Evolutionary conservation across 805 yeast genomes (phyloP).

Genomic region (Grigorovia yakushimaensis): DNA sequence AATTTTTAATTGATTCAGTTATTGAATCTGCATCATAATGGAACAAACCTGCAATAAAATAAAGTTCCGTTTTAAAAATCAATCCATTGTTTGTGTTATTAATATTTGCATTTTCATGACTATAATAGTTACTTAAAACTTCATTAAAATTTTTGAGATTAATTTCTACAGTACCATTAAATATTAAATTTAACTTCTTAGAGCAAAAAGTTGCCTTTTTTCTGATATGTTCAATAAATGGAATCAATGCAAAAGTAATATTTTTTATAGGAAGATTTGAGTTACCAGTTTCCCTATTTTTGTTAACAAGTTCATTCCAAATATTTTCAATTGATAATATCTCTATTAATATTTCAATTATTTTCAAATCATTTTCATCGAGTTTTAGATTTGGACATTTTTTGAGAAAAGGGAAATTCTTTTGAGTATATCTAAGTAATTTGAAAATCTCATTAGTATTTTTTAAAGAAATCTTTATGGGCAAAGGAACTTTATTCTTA

Average conservation of each 20-base stretch:
- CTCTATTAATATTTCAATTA: background rate
- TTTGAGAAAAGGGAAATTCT: background rate
- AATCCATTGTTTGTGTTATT: too few relatives aligned
- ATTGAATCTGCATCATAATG: background rate
- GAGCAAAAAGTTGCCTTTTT: background rate
- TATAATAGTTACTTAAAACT: too few relatives aligned
- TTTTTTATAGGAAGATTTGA: background rate
- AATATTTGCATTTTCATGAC: too few relatives aligned
- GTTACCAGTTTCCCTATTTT: too few relatives aligned
- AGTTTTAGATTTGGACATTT: background rate
- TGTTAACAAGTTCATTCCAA: background rate
- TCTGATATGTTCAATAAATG: background rate
- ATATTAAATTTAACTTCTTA: background rate
- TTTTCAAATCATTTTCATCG: background rate
- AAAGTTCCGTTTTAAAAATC: background rate
- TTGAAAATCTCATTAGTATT: too few relatives aligned
- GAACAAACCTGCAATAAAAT: background rate
- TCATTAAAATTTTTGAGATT: background rate
- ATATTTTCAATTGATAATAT: background rate
- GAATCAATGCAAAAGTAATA: background rate
- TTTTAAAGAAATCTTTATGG: background rate
- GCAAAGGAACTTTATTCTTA: background rate
- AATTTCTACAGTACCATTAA: background rate
- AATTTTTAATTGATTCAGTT: background rate
- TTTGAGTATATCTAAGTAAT: too few relatives aligned